Percentiles rank a stretch among this genome's conserved stretches.
phyloP scores from a whole-genome alignment of 176 grass and related monocot species.

The Oryza rufipogon region DNA sequence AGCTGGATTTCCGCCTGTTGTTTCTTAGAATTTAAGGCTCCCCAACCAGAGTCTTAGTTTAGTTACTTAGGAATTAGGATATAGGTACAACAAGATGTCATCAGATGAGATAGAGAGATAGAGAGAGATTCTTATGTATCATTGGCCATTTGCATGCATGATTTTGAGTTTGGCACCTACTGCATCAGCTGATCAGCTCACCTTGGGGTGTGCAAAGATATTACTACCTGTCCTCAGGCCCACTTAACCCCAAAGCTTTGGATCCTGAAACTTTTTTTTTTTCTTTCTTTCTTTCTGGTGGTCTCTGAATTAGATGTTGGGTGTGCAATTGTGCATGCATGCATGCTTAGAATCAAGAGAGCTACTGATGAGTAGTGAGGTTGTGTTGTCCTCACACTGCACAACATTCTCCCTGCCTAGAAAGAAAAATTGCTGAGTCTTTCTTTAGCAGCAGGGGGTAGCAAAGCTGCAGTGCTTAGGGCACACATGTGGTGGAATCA shows the following conservation, averaged over 20 bases:
- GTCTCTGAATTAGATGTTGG: slow-evolving; percentile 31
- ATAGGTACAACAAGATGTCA: slow-evolving; percentile 33
- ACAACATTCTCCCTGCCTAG: slow-evolving; percentile 35
- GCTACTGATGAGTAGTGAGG: slow-evolving; percentile 13
- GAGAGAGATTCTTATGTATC: slow-evolving; percentile 44
- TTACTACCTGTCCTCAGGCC: slow-evolving; percentile 44
- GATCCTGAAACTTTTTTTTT: slow-evolving; percentile 51
- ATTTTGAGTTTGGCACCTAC: slow-evolving; percentile 52
- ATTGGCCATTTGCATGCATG: slow-evolving; percentile 33
- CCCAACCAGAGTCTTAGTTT: neutral
- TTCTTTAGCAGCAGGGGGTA: slow-evolving; percentile 45
- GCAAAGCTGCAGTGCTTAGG: neutral
- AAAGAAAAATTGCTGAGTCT: slow-evolving; percentile 43
- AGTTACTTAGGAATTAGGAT: neutral
- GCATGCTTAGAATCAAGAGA: slow-evolving; percentile 4
- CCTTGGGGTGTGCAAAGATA: slow-evolving; percentile 49
- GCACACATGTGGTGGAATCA: slow-evolving; percentile 28
- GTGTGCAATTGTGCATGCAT: slow-evolving; percentile 27
- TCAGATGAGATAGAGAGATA: slow-evolving; percentile 4
- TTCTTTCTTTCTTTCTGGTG: neutral
- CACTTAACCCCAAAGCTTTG: slow-evolving; percentile 57
- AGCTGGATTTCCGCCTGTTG: too few species aligned
- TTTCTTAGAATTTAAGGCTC: too few species aligned
- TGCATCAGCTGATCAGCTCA: slow-evolving; percentile 22
- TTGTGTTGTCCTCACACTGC: slow-evolving; percentile 29